These are phyloP conservation scores for Nicotiana paniculata DNA, from an alignment of 257 asterid species.

Conservation along the genomic window DNA sequence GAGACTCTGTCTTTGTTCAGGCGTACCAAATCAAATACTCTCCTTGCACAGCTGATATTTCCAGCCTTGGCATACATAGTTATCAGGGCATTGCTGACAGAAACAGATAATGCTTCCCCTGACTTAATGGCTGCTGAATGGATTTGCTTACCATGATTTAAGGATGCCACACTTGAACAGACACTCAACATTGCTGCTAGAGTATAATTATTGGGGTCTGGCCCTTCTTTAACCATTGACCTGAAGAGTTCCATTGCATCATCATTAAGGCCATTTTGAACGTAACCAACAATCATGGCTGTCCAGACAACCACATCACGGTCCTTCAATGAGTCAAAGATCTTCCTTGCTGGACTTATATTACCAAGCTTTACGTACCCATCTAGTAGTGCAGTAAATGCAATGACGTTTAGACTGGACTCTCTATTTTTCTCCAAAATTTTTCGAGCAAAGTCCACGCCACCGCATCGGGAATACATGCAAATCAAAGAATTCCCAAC, in stretches of 20 bases:
- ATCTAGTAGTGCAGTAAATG: constrained; percentile 74
- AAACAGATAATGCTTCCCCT: constrained; percentile 43
- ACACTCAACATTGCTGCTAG: constrained; percentile 69
- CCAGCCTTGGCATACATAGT: constrained; percentile 87
- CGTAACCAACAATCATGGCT: constrained; percentile 81
- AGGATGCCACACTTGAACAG: constrained; percentile 65
- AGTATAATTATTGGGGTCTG: constrained; percentile 66
- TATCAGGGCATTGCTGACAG: constrained; percentile 73
- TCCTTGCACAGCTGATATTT: constrained; percentile 42
- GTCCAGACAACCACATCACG: constrained; percentile 92
- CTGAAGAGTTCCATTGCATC: constrained; percentile 65
- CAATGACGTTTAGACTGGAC: constrained; percentile 44
- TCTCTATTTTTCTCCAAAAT: constrained; percentile 31
- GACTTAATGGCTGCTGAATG: constrained; percentile 62
- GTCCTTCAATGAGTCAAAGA: constrained; percentile 52
- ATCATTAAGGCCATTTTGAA: constrained; percentile 48
- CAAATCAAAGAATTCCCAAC: constrained; percentile 67
- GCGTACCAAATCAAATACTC: constrained; percentile 34
- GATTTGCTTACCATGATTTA: constrained; percentile 68
- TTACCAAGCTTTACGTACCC: constrained; percentile 78
- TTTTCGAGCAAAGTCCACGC: constrained; percentile 48
- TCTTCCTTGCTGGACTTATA: constrained; percentile 66
- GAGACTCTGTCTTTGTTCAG: constrained; percentile 54
- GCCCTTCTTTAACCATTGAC: constrained; percentile 51
- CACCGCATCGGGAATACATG: constrained; percentile 76